A percentile compares a stretch with the other conserved stretches of the same genome.
These are phyloP conservation scores for Aspergillus costaricaensis DNA, from an alignment of 2,329 filamentous ascomycete species.

Conservation along the genomic window DNA sequence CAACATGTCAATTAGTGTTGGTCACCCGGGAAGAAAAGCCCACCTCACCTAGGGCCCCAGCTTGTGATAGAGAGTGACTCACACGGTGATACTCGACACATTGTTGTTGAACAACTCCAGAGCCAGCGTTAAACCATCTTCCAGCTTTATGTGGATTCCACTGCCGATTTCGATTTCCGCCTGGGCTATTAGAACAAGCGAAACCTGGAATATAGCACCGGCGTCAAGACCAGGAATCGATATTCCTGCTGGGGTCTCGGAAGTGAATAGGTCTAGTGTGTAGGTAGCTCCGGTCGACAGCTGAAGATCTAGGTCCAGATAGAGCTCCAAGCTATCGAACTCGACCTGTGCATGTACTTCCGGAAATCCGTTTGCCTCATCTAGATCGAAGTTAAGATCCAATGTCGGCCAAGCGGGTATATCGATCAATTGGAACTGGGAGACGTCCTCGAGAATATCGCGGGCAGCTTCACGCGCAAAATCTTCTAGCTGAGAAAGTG, in stretches of 20 bases:
- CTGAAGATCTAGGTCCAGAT: slow-evolving; percentile 10
- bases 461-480: neutral
- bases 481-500: neutral
- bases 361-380: neutral
- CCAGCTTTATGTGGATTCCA: slow-evolving; percentile 12
- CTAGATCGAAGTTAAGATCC: slow-evolving; percentile 7
- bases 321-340: slow-evolving; percentile 9
- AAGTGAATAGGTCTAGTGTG: slow-evolving; percentile 11
- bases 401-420: slow-evolving; percentile 12
- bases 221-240: slow-evolving; percentile 2
- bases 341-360: slow-evolving; percentile 4
- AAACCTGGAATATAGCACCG: slow-evolving; percentile 9
- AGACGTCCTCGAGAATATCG: neutral
- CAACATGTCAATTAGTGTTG: neutral
- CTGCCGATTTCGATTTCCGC: slow-evolving; percentile 13
- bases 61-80: neutral
- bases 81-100: slow-evolving; percentile 10
- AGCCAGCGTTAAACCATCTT: slow-evolving; percentile 3
- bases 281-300: slow-evolving; percentile 12
- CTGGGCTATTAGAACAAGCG: slow-evolving; percentile 8
- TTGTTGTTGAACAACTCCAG: slow-evolving; percentile 9
- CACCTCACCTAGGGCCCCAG: no score
- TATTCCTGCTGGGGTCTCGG: slow-evolving; percentile 1
- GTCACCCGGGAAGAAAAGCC: no score
- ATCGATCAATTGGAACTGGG: neutral